These are phyloP conservation scores for Cladophialophora carrionii DNA, from an alignment of 2,329 filamentous ascomycete genomes.

Conservation along the genomic window DNA sequence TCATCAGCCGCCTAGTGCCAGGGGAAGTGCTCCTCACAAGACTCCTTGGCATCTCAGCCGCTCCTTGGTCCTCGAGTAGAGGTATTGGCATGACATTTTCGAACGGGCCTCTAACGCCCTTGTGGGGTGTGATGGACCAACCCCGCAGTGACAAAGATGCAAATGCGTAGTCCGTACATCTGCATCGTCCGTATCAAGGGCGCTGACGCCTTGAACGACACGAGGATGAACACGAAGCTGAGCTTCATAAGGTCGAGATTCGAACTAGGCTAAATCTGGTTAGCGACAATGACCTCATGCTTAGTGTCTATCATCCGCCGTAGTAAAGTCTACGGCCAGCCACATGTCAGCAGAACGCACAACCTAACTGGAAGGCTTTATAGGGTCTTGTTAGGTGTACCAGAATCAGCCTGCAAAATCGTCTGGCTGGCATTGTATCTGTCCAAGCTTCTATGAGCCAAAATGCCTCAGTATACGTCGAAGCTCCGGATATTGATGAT, in stretches of 20 bases:
- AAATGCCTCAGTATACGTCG: not conserved
- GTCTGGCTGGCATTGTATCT: not conserved
- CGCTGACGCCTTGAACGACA: not conserved
- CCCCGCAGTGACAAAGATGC: not conserved
- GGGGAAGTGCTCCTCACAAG: not conserved
- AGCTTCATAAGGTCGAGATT: not conserved
- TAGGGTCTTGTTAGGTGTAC: too few relatives aligned
- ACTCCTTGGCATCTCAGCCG: constrained; percentile 7
- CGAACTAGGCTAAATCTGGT: not conserved
- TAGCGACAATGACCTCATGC: too few relatives aligned
- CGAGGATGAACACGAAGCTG: not conserved
- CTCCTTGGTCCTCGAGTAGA: not conserved
- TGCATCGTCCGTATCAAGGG: not conserved
- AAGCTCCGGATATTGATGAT: too few relatives aligned
- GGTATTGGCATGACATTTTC: constrained; percentile 2
- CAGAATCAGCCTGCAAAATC: not conserved
- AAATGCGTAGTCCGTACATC: not conserved
- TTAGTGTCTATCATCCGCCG: not conserved
- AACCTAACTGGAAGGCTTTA: not conserved
- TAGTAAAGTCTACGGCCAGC: not conserved
- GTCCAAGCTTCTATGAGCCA: not conserved
- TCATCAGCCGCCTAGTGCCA: not conserved
- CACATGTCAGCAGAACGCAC: not conserved
- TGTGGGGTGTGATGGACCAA: not conserved
- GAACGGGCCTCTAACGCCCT: not conserved